phyloP scores from a whole-genome alignment of 2,329 filamentous ascomycete genomes.

The Beauveria sp. region DNA sequence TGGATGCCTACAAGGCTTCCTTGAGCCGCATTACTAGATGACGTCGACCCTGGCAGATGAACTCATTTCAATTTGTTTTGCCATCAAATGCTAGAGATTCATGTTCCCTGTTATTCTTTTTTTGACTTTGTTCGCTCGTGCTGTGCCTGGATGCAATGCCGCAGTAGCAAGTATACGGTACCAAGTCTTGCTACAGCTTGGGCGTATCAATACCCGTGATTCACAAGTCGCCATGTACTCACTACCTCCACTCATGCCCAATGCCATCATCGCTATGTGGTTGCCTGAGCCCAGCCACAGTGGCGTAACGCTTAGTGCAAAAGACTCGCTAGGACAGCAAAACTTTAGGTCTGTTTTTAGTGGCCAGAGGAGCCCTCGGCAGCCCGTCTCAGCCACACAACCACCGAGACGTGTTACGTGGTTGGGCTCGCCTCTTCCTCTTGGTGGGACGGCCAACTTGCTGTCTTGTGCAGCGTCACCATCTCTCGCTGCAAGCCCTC shows the following conservation, averaged over 20 bases:
- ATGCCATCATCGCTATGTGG: background rate
- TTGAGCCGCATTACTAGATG: background rate
- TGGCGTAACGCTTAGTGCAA: background rate
- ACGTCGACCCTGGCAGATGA: background rate
- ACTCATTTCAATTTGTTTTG: background rate
- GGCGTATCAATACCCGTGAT: background rate
- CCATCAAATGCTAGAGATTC: background rate
- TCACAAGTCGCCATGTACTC: background rate
- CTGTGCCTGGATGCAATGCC: background rate
- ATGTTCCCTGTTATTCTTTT: background rate
- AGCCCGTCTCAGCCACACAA: slow-evolving; percentile 1
- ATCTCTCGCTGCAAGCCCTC: slow-evolving; percentile 3
- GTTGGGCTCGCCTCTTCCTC: slow-evolving; percentile 5
- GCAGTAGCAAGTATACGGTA: background rate
- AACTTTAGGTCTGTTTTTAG: background rate
- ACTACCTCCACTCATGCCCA: background rate
- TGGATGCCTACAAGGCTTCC: background rate
- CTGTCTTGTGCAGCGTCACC: slow-evolving; percentile 10
- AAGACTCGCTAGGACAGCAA: background rate
- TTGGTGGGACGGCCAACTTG: slow-evolving; percentile 8
- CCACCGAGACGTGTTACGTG: background rate
- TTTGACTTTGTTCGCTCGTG: background rate
- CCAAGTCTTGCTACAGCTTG: background rate
- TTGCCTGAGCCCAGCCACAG: slow-evolving; percentile 7
- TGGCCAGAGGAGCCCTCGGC: background rate